Percentiles rank a stretch among this genome's conserved stretches.
Evolutionary conservation across 148 eudicot genomes (phyloP).

Genomic region (Arctostaphylos glauca): DNA sequence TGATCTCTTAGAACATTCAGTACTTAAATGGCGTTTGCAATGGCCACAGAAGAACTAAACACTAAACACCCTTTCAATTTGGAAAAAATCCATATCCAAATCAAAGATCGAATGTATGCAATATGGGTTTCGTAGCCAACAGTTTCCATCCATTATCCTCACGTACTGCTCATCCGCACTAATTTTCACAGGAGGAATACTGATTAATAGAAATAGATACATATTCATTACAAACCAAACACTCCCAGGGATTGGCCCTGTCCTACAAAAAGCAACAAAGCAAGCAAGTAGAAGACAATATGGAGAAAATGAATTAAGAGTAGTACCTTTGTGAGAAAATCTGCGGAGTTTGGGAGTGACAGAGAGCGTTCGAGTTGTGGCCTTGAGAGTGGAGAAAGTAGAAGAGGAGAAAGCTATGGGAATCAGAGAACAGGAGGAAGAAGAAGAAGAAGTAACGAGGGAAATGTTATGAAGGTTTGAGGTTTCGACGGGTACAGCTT

Average conservation of each 20-base stretch:
- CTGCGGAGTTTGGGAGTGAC: slow-evolving; percentile 16
- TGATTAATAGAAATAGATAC: not conserved
- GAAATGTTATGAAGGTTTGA: slow-evolving; percentile 15
- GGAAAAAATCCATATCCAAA: not conserved
- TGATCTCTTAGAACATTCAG: not conserved
- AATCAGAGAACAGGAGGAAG: slow-evolving; percentile 6
- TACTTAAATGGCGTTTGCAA: too few relatives aligned
- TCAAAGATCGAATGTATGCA: not conserved
- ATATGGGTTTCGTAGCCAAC: not conserved
- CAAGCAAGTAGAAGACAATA: not conserved
- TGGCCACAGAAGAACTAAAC: too few relatives aligned
- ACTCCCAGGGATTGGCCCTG: not conserved
- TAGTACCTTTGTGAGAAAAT: slow-evolving; percentile 28
- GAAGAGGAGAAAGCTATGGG: slow-evolving; percentile 19
- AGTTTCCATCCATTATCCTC: not conserved
- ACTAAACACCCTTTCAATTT: not conserved
- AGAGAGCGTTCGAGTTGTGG: slow-evolving; percentile 20
- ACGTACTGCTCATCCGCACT: not conserved
- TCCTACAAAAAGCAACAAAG: not conserved
- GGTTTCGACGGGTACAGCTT: slow-evolving; percentile 23
- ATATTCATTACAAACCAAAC: not conserved
- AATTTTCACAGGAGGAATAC: not conserved
- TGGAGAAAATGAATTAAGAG: too few relatives aligned
- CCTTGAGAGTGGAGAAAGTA: slow-evolving; percentile 18
- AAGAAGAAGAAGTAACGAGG: not conserved